Evolutionary conservation across 495 filamentous ascomycete species (phyloP).

Genomic region (Aspergillus sparsus): DNA sequence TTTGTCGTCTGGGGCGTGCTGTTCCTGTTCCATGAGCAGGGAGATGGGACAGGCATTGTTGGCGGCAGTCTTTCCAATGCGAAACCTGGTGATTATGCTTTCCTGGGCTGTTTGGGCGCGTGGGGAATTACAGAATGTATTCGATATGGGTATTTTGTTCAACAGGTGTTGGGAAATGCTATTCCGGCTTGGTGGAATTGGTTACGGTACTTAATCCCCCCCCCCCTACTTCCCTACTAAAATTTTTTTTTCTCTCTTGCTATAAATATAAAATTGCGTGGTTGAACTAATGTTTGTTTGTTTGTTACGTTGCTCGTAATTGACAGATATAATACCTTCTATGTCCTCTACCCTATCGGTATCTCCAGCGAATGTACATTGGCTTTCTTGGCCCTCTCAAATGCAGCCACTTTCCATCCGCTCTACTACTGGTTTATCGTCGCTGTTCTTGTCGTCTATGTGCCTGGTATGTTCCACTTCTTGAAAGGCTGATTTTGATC

Average conservation of each 20-base stretch:
- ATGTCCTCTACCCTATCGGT: conserved; percentile 86
- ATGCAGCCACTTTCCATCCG: conserved; percentile 52
- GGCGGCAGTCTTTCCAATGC: conserved; percentile 22
- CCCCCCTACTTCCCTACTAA: too few species aligned
- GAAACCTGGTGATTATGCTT: conserved; percentile 44
- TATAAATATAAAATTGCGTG: conserved; percentile 1
- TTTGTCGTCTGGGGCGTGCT: conserved; percentile 83
- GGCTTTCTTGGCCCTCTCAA: conserved; percentile 63
- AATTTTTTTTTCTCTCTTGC: conserved; percentile 2
- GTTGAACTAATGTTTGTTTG: not conserved
- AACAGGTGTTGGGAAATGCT: conserved; percentile 59
- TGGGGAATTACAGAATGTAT: conserved; percentile 88
- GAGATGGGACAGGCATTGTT: conserved; percentile 31
- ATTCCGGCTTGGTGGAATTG: conserved; percentile 70
- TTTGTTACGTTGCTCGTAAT: conserved; percentile 11
- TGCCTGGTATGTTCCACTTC: conserved; percentile 64
- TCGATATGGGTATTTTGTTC: conserved; percentile 84
- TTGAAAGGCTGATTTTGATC: not conserved
- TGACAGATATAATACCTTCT: conserved; percentile 81
- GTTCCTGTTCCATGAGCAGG: conserved; percentile 58
- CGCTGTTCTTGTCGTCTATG: conserved; percentile 68
- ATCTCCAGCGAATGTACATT: conserved; percentile 83
- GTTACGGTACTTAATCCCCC: conserved; percentile 56
- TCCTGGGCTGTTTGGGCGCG: conserved; percentile 59
- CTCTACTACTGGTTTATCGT: conserved; percentile 61